Base-by-base conservation (phyloP, 2,329 filamentous ascomycete genomes). In the Ophiostoma sp. region DNA sequence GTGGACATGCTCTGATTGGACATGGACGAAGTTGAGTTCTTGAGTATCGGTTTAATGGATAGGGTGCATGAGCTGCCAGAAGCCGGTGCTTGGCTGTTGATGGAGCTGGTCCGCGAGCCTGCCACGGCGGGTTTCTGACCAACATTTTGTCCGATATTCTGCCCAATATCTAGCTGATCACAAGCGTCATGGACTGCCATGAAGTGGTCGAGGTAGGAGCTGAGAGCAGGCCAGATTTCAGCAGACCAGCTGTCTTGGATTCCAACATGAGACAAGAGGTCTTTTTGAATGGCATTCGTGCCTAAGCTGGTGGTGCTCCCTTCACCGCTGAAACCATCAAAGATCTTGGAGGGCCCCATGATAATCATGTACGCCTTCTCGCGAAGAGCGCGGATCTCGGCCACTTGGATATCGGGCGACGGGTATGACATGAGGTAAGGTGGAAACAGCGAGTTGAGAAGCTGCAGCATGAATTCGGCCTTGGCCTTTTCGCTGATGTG, bases 381-480 rank as follows among this genome's bases (percentile, higher is more conserved):
- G 4, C 74, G 73, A 10, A 75, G 10, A 7, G 31, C 33, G 3
- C 54, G 65, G 1, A 75, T 60, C 1, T 72, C 68, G 15, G 69
- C n/a, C 1, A 68, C 57, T 1, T 23, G 36, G 67, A 74, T 73
- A 2, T 36, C 68, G 0, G 68, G 71, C 2, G 71, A 70, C 0
- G 72, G 74, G 35, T 74, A 75, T 0, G 70, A 68, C 57, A 72
- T 41, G 20, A 72, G 69, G n/a, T 74, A 74, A 0, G 74, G 74
- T 1, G 74, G 74, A 41, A 75, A 73, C 1, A 75, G 68, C 1
- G 74, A 69, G 68, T 75, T 75, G 33, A 74, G 67, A 1, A 75
- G 66, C 62, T 73, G 71, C 54, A 74, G 64, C 5, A 73, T 39
- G 48, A 73, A 73, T 1, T 36, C 15, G 15, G 66, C 35, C 31